A percentile compares a stretch with the other conserved stretches of the same genome.
These are phyloP conservation scores for Puccinia polysora DNA, from an alignment of 1,284 basidiomycete species.

Conservation along the genomic window DNA sequence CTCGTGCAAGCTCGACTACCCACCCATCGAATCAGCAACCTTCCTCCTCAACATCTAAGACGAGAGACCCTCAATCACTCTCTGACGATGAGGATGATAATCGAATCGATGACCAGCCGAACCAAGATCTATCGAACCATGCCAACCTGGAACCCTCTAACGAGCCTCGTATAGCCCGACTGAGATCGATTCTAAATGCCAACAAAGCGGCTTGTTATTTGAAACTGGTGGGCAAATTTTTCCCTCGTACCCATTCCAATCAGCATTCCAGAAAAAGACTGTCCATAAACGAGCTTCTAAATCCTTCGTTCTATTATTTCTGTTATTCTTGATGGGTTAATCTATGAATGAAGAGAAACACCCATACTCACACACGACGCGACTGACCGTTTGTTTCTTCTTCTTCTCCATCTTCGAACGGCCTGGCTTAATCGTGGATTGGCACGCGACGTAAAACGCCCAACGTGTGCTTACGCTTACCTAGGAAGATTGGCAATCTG, in stretches of 20 bases:
- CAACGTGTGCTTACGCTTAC: not conserved
- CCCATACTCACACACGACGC: too few species aligned
- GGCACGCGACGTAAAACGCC: slow-evolving; percentile 55
- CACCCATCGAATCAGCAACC: not conserved
- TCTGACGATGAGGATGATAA: not conserved
- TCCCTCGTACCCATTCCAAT: slow-evolving; percentile 4
- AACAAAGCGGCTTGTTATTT: slow-evolving; percentile 76
- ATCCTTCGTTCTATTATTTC: too few species aligned
- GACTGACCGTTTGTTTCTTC: too few species aligned
- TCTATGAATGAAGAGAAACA: slow-evolving; percentile 32
- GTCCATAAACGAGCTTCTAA: too few species aligned
- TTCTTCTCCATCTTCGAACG: too few species aligned
- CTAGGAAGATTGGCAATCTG: slow-evolving; percentile 58
- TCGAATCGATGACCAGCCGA: not conserved
- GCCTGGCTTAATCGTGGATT: slow-evolving; percentile 60
- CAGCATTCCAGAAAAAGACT: too few species aligned
- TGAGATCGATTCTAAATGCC: slow-evolving; percentile 65
- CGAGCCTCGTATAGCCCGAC: slow-evolving; percentile 45
- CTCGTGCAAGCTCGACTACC: not conserved
- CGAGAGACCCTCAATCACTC: too few species aligned
- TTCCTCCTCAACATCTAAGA: not conserved
- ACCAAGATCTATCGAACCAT: not conserved
- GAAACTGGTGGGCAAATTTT: slow-evolving; percentile 61
- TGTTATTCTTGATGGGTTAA: not conserved
- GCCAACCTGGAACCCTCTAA: not conserved